Evolutionary conservation across 1,139 yeast species (phyloP).

Genomic region (Saccharomyces pastorianus): DNA sequence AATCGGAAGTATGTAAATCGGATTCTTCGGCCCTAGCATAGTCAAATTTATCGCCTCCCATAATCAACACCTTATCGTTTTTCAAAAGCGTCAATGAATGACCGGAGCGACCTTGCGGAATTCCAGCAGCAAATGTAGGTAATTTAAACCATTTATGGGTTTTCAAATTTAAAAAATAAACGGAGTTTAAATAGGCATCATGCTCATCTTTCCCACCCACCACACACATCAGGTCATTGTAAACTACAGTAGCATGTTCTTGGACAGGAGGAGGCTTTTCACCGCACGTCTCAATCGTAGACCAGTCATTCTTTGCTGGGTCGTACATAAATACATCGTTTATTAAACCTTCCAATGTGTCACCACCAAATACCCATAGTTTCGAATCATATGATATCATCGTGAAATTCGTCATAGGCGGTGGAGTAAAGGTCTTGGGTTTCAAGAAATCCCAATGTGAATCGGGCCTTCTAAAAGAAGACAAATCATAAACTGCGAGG

Average conservation of each 20-base stretch:
- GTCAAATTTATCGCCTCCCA: constrained; percentile 88
- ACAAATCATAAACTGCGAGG: constrained; percentile 76
- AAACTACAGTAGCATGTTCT: constrained; percentile 82
- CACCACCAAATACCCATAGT: constrained; percentile 89
- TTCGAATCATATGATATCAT: constrained; percentile 75
- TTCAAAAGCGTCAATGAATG: constrained; percentile 72
- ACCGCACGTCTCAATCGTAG: constrained; percentile 39
- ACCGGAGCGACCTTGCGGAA: constrained; percentile 88
- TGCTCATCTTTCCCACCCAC: constrained; percentile 84
- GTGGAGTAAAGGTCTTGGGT: constrained; percentile 55
- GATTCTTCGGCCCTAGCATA: constrained; percentile 41
- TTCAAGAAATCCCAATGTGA: constrained; percentile 77
- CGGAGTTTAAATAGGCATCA: constrained; percentile 61
- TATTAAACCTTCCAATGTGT: constrained; percentile 66
- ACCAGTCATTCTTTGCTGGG: constrained; percentile 64
- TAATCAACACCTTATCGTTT: constrained; percentile 61
- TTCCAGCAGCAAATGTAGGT: constrained; percentile 40
- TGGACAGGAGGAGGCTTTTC: constrained; percentile 78
- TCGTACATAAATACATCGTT: constrained; percentile 82
- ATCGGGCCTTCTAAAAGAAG: constrained; percentile 75
- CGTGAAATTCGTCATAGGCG: constrained; percentile 87
- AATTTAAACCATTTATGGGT: constrained; percentile 68
- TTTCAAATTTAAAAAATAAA: constrained; percentile 70
- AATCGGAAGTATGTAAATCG: constrained; percentile 39
- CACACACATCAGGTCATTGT: constrained; percentile 71